These are phyloP conservation scores for Brassica hybrid DNA, from an alignment of 441 rosid species.

Conservation along the genomic window DNA sequence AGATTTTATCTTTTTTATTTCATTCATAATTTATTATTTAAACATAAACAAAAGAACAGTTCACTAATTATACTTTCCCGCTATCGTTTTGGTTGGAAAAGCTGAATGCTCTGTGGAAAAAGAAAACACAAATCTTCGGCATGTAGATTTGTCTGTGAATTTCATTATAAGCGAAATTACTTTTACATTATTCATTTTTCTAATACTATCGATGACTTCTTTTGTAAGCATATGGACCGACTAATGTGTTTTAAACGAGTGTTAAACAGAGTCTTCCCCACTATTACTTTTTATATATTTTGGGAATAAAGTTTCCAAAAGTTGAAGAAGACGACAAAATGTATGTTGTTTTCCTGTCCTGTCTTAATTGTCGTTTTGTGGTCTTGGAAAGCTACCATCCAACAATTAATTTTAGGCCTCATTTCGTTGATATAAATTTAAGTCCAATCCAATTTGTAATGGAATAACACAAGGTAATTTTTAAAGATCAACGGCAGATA, in stretches of 20 bases:
- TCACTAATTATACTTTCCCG: not conserved
- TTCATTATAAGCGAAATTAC: not conserved
- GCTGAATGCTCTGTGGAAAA: too few relatives aligned
- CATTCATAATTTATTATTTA: not conserved
- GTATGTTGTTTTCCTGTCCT: constrained; percentile 13
- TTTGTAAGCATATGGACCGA: constrained; percentile 3
- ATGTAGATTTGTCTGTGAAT: not conserved
- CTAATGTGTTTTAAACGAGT: constrained; percentile 29
- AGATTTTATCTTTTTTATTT: too few relatives aligned
- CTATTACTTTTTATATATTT: constrained; percentile 6
- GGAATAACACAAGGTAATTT: not conserved
- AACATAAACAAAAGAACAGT: not conserved
- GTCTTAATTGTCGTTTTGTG: constrained; percentile 20
- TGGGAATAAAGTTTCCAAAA: constrained; percentile 3
- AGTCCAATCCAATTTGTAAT: not conserved
- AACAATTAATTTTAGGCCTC: not conserved
- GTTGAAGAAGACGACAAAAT: constrained; percentile 31
- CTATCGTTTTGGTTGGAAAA: not conserved
- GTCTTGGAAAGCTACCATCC: constrained; percentile 14
- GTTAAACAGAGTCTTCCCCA: constrained; percentile 34
- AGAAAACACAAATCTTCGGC: not conserved
- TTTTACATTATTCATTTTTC: not conserved
- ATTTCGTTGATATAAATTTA: not conserved
- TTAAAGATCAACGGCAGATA: not conserved
- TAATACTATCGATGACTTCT: not conserved